phyloP scores from a whole-genome alignment of 257 asterid genomes.

The Striga asiatica region DNA sequence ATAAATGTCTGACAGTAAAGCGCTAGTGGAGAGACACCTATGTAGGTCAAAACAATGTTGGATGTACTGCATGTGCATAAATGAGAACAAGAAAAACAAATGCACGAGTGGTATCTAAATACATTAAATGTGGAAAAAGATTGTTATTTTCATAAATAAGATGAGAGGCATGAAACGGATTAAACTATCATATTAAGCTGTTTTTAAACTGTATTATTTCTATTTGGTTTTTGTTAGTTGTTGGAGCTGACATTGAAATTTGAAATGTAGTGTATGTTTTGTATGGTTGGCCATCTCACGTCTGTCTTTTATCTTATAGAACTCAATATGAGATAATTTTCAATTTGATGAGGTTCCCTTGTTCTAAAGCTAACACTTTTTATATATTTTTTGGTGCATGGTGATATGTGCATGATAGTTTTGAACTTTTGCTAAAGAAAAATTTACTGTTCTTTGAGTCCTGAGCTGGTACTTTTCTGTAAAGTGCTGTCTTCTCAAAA shows the following conservation, averaged over 20 bases:
- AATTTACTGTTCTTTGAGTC: conserved; percentile 1
- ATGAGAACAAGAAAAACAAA: background rate
- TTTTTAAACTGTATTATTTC: background rate
- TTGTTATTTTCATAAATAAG: background rate
- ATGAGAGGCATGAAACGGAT: background rate
- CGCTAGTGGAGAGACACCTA: background rate
- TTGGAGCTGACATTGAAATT: background rate
- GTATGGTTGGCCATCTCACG: background rate
- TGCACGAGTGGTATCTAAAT: background rate
- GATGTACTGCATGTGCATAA: background rate
- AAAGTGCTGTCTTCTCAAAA: background rate
- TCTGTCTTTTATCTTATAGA: background rate
- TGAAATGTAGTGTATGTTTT: too few relatives aligned
- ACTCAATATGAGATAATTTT: background rate
- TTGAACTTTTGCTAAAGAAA: background rate
- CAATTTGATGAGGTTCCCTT: background rate
- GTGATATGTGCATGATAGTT: background rate
- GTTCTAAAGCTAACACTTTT: background rate
- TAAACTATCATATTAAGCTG: background rate
- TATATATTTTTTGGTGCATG: conserved; percentile 1
- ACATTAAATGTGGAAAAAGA: background rate
- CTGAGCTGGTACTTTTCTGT: conserved; percentile 5
- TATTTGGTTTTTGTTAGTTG: conserved; percentile 3
- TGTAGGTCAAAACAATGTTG: background rate
- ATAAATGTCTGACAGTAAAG: background rate